Evolutionary conservation across 1,284 basidiomycete species (phyloP), one percentile per base, ranked within the genome.

Genomic region (Fomes fomentarius): DNA sequence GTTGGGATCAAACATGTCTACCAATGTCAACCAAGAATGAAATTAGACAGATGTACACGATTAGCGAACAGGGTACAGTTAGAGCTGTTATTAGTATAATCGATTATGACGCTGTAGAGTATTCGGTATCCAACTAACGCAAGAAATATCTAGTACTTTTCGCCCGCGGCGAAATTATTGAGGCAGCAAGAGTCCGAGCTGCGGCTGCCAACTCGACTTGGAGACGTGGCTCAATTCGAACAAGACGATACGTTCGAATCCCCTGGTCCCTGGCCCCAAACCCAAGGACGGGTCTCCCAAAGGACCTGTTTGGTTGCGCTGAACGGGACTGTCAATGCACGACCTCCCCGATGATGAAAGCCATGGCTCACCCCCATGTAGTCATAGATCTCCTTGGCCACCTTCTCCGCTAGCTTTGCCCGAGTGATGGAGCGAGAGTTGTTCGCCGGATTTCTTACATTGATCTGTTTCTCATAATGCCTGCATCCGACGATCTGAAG

Each of bases 121-220:
- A 39, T 39, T 9, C 15, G 38, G 12, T 11, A 14, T 24, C 17
- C 38, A 24, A 22, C 38, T 21, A 39, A 11, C 19, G 15, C 35
- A 37, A 17, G 35, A 37, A 37, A 17, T 37, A 8, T 30, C 28
- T n/a, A 8, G 35, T 37, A 37, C 35, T 37, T 37, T 37, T 37
- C 35, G n/a, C 9, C 35, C 9, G 7, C 28, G 28, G 12, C 28
- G 28, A 7, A 6, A 30, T 30, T 6, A 30, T 30, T 17, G 12
- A 10, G 7, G 39, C 12, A 21, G 45, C 14, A 52, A 15, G 12
- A 64, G 50, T 26, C 57, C 58, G 12, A 65, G 49, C 2, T 50
- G 26, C 2, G 63, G 59, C 50, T 65, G 63, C 61, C 61, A 65
- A 26, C 61, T 63, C 4, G 61, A 58, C 21, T 52, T 50, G 15